Percentiles rank a stretch among this genome's conserved stretches.
phyloP scores from a whole-genome alignment of 1,284 basidiomycete species.

The Phellopilus nigrolimitatus region DNA sequence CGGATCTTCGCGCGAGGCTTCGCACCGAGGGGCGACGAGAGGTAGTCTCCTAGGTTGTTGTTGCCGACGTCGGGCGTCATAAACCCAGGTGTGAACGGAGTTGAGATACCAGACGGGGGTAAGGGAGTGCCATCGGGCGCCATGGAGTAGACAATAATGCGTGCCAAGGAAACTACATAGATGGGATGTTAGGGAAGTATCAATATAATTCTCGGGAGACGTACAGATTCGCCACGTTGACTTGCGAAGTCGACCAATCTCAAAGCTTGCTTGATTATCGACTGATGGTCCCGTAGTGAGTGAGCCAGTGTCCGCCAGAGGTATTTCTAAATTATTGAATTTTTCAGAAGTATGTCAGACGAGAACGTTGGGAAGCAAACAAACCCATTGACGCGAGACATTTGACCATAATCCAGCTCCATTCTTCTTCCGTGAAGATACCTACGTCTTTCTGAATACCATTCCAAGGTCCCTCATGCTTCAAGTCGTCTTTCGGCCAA shows the following conservation, averaged over 20 bases:
- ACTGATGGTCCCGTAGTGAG: constrained; percentile 66
- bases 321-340: constrained; percentile 48
- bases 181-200: constrained; percentile 5
- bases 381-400: constrained; percentile 83
- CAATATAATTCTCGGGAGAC: constrained; percentile 26
- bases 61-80: constrained; percentile 26
- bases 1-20: constrained; percentile 34
- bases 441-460: constrained; percentile 80
- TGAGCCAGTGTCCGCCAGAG: constrained; percentile 65
- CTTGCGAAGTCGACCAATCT: constrained; percentile 61
- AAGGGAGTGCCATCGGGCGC: constrained; percentile 54
- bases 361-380: constrained; percentile 30
- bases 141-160: constrained; percentile 91
- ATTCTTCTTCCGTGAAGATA: constrained; percentile 85
- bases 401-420: constrained; percentile 88
- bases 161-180: constrained; percentile 69
- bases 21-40: constrained; percentile 53
- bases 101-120: constrained; percentile 41
- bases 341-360: constrained; percentile 5
- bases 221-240: constrained; percentile 64
- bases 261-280: constrained; percentile 61
- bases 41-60: constrained; percentile 47
- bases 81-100: constrained; percentile 56
- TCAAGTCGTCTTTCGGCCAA: constrained; percentile 45
- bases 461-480: constrained; percentile 46